A percentile compares a stretch with the other conserved stretches of the same genome.
These are phyloP conservation scores for Sporothrix sp. DNA, from an alignment of 2,329 filamentous ascomycete species.

Conservation along the genomic window DNA sequence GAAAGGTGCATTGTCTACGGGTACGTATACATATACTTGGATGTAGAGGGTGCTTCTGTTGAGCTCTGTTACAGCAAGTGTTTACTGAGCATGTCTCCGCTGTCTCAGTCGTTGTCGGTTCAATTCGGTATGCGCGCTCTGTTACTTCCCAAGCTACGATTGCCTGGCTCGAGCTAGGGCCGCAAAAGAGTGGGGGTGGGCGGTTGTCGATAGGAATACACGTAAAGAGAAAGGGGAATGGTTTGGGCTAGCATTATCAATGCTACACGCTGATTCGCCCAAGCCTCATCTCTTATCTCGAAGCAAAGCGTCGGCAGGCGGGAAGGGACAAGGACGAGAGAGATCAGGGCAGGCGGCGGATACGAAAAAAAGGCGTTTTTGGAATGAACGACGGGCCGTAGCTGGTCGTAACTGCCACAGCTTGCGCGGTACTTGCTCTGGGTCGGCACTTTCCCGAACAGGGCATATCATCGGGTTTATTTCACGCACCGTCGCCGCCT, in stretches of 20 bases:
- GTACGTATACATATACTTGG: neutral
- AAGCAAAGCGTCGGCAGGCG: neutral
- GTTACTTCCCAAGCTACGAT: neutral
- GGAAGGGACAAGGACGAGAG: neutral
- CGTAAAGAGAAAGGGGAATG: conserved; percentile 7
- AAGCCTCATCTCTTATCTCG: conserved; percentile 12
- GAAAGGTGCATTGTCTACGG: neutral
- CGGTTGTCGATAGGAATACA: conserved; percentile 11
- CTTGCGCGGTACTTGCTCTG: neutral
- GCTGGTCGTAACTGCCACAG: too few species aligned
- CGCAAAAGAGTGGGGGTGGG: conserved; percentile 7
- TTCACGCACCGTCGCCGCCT: conserved; percentile 7
- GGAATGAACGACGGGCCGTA: neutral
- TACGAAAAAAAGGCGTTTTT: too few species aligned
- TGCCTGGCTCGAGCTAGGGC: too few species aligned
- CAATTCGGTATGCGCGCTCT: neutral
- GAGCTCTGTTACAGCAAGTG: neutral
- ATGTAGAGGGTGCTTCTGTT: too few species aligned
- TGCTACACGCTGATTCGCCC: conserved; percentile 13
- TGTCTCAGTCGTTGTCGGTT: too few species aligned
- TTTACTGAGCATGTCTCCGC: too few species aligned
- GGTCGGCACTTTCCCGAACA: conserved; percentile 2
- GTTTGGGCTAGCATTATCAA: conserved; percentile 9
- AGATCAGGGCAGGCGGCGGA: too few species aligned
- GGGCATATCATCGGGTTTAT: conserved; percentile 5